Percentiles rank a stretch among this genome's conserved stretches.
These are phyloP conservation scores for Corniculantispora saksenae DNA, from an alignment of 2,329 filamentous ascomycete species.

Conservation along the genomic window DNA sequence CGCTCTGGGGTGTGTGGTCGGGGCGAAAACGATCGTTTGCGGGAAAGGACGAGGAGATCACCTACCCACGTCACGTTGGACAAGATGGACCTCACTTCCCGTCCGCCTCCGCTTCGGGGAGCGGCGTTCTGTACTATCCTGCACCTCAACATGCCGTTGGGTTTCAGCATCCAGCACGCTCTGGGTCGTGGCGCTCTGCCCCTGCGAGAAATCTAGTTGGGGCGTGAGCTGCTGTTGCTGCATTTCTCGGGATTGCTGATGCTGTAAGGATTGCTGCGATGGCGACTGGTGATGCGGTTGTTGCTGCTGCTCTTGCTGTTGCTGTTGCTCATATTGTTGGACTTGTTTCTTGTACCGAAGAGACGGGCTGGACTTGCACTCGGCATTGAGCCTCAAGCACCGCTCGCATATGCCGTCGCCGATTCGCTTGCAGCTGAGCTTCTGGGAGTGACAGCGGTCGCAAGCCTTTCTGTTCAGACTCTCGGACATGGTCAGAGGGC, in stretches of 20 bases:
- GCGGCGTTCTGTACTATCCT: conserved; percentile 27
- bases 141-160: conserved; percentile 1
- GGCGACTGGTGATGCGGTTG: conserved; percentile 22
- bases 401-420: conserved; percentile 44
- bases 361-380: conserved; percentile 48
- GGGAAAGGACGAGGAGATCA: conserved; percentile 21
- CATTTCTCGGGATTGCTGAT: conserved; percentile 7
- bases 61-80: conserved; percentile 39
- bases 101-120: conserved; percentile 42
- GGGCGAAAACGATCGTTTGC: conserved; percentile 21
- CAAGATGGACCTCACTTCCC: conserved; percentile 34
- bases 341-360: conserved; percentile 39
- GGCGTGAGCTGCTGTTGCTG: conserved; percentile 23
- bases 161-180: background rate
- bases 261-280: conserved; percentile 20
- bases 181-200: background rate
- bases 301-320: conserved; percentile 5
- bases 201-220: background rate
- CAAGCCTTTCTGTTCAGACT: conserved; percentile 45
- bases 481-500: conserved; percentile 38
- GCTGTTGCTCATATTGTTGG: conserved; percentile 19
- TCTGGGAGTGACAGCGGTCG: conserved; percentile 49
- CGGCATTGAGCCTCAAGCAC: conserved; percentile 42
- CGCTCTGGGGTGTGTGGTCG: background rate
- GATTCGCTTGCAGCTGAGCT: conserved; percentile 47